Conservation (phyloP, 495 filamentous ascomycete genomes). For the Hyaloscypha finlandica region DNA sequence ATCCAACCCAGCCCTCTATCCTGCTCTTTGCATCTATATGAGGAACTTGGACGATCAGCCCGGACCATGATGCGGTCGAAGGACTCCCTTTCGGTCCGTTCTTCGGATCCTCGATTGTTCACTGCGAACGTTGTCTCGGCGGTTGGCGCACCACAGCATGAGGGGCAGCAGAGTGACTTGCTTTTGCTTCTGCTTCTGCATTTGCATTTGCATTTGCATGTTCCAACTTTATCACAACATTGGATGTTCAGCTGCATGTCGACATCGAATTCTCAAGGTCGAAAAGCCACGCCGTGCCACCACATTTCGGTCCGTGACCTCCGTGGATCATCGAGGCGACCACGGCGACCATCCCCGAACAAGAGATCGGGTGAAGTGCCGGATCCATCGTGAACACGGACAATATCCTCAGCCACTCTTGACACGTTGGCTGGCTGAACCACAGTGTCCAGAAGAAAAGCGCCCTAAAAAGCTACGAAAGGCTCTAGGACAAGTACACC, state of each 20-base stretch:
- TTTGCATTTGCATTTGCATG: neutral
- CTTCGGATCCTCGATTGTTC: neutral
- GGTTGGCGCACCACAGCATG: neutral
- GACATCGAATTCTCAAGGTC: neutral
- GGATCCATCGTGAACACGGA: neutral
- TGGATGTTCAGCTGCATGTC: neutral
- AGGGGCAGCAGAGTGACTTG: conserved; percentile 1
- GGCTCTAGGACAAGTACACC: too few relatives aligned
- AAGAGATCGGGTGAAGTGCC: neutral
- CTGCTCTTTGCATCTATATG: conserved; percentile 1
- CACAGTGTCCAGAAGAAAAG: neutral
- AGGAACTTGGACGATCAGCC: neutral
- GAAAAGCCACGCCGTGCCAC: neutral
- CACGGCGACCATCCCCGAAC: neutral
- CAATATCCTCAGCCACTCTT: conserved; percentile 1
- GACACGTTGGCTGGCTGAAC: neutral
- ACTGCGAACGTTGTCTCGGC: neutral
- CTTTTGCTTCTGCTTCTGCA: neutral
- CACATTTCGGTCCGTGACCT: neutral
- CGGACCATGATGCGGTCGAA: neutral
- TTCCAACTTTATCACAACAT: neutral
- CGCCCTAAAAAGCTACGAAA: neutral
- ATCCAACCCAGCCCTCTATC: neutral
- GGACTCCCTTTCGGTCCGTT: neutral
- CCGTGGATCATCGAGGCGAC: neutral